Percentiles rank a stretch among this genome's conserved stretches.
Conservation (phyloP, 2,329 filamentous ascomycete species). For the Aulographum hederae region DNA sequence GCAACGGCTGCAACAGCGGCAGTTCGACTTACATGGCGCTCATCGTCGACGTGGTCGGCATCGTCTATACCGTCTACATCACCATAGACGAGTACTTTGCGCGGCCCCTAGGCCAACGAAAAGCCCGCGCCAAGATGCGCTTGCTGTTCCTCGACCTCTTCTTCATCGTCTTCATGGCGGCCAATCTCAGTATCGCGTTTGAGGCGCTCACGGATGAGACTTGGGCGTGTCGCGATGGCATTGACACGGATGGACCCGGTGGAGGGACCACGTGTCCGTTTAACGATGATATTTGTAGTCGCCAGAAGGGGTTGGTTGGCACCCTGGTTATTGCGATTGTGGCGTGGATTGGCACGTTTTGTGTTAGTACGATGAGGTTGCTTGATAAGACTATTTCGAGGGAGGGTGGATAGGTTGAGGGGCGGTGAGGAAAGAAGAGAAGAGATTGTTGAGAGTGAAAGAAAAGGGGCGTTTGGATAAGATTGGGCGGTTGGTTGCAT, state of each 20-base stretch:
- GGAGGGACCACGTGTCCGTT: slow-evolving; percentile 9
- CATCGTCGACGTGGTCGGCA: slow-evolving; percentile 69
- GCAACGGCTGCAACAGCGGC: slow-evolving; percentile 23
- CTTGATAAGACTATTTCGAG: too few relatives aligned
- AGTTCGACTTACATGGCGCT: slow-evolving; percentile 73
- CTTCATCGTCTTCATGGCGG: slow-evolving; percentile 94
- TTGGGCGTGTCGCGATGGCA: slow-evolving; percentile 27
- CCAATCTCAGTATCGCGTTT: slow-evolving; percentile 80
- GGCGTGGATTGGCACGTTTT: slow-evolving; percentile 82
- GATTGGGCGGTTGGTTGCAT: too few relatives aligned
- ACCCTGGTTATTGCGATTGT: slow-evolving; percentile 67
- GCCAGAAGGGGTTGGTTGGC: slow-evolving; percentile 54
- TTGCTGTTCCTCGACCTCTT: slow-evolving; percentile 83
- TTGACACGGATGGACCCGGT: neutral
- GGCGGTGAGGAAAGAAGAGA: too few relatives aligned
- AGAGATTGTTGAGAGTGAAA: too few relatives aligned
- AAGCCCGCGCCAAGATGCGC: slow-evolving; percentile 67
- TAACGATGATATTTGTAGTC: slow-evolving; percentile 32
- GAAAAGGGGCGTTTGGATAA: too few relatives aligned
- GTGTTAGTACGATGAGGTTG: slow-evolving; percentile 41
- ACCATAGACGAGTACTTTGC: slow-evolving; percentile 94
- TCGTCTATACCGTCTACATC: slow-evolving; percentile 84
- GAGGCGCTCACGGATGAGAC: slow-evolving; percentile 51
- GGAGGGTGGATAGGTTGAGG: too few relatives aligned
- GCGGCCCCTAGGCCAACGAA: slow-evolving; percentile 75